Evolutionary conservation across 2,329 filamentous ascomycete genomes (phyloP).

Genomic region (Parascedosporium putredinis): DNA sequence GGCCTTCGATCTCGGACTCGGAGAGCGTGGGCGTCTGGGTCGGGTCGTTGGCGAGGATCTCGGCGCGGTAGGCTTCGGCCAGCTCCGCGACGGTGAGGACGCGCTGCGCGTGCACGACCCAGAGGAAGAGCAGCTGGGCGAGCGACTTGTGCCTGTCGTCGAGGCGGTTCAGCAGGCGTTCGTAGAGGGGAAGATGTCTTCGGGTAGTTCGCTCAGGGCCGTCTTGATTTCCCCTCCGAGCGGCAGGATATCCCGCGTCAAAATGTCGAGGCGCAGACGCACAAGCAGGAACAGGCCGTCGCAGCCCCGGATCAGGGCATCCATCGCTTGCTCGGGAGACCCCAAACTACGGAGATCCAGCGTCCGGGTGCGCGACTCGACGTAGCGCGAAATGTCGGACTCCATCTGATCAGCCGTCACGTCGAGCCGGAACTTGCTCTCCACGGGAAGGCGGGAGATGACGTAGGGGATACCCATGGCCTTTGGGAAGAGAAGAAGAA

Average conservation of each 20-base stretch:
- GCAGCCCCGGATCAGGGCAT: not conserved
- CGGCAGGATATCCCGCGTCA: not conserved
- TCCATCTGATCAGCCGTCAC: not conserved
- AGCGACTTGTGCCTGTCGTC: not conserved
- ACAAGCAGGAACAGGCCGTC: not conserved
- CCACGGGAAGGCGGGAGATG: not conserved
- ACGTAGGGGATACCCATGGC: not conserved
- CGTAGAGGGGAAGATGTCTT: not conserved
- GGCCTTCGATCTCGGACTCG: not conserved
- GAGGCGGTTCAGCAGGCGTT: not conserved
- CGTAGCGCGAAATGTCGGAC: not conserved
- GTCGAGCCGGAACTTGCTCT: not conserved
- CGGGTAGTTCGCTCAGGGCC: not conserved
- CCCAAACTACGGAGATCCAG: not conserved
- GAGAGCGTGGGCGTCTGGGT: not conserved
- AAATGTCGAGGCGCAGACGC: not conserved
- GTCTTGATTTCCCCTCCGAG: not conserved
- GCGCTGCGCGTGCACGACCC: not conserved
- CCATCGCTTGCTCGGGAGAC: not conserved
- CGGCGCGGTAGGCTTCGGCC: not conserved
- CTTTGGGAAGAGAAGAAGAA: not conserved
- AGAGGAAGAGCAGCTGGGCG: not conserved
- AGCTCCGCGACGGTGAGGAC: not conserved
- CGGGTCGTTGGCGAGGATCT: not conserved
- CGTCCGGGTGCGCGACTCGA: not conserved